Conservation (phyloP, 129 eudicot genomes). For the Tagetes patula region DNA sequence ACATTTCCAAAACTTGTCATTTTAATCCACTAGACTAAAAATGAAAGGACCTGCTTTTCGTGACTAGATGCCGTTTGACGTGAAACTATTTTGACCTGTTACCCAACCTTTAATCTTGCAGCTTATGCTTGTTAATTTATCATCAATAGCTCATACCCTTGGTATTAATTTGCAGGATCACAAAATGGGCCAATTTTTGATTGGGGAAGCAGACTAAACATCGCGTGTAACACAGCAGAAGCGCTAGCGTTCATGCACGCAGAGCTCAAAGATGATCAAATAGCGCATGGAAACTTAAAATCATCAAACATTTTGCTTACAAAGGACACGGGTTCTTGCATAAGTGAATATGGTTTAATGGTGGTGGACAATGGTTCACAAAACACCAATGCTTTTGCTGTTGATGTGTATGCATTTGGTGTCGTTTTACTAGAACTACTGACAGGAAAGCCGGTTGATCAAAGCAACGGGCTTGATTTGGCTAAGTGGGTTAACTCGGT, state of each 20-base stretch:
- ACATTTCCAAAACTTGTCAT: too few species aligned
- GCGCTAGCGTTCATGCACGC: conserved; percentile 68
- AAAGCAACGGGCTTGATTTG: conserved; percentile 57
- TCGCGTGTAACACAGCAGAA: conserved; percentile 49
- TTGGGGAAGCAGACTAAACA: conserved; percentile 65
- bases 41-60: background rate
- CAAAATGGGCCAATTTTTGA: conserved; percentile 47
- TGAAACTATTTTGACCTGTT: background rate
- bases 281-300: conserved; percentile 76
- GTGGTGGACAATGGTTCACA: conserved; percentile 37
- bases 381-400: conserved; percentile 32
- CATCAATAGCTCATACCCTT: background rate
- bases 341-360: conserved; percentile 78
- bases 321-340: conserved; percentile 48
- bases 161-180: conserved; percentile 42
- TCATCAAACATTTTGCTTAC: conserved; percentile 67
- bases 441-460: conserved; percentile 57
- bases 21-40: too few species aligned
- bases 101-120: background rate
- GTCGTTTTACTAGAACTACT: conserved; percentile 65
- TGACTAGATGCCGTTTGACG: background rate
- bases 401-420: conserved; percentile 58
- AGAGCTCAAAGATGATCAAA: conserved; percentile 50
- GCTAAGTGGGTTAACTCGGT: conserved; percentile 74
- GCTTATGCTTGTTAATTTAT: background rate